Base-by-base conservation (phyloP, 345 rosid genomes). In the Toxicodendron radicans region DNA sequence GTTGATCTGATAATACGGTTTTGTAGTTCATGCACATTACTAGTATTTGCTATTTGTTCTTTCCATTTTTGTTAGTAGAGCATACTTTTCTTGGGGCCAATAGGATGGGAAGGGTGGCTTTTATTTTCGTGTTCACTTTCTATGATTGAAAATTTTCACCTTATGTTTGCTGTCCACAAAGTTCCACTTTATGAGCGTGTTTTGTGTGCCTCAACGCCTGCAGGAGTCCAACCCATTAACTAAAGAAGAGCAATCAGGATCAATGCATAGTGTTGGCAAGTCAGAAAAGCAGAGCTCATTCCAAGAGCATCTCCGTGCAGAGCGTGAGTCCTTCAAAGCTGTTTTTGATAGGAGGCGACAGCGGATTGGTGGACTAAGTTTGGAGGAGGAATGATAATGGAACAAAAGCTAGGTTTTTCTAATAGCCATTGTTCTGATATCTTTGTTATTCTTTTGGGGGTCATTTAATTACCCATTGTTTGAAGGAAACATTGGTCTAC, bases 261-360 rank as follows among this genome's bases (percentile, higher is more conserved):
- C 75, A 14, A 56, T 79, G 61, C 76, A 66, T 71, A 83, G 84
- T 10, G 71, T 68, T 20, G 82, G 86, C 33, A 86, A 81, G 82
- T 84, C 76, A 68, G 83, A 77, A 78, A 84, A 83, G 73, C 88
- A 80, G 75, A 89, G 85, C 38, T 71, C 76, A 1, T 94, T 94
- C 82, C 93, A 94, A 82, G 97, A 92, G 58, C 89, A 77, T 72
- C 86, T 92, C 2, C 86, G 86, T 5, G 98, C 92, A 58, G 98
- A 94, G 85, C 89, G 72, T 0, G 97, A 94, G 75, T 94, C 97
- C 18, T 92, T 90, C 72, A 92, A 87, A 88, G 97, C 90, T 75
- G 90, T 88, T 70, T 94, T 90, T 54, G 98, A 92, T 68, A 82
- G 83, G 79, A 86, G 92, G 81, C 85, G 81, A 60, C 88, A 86